A percentile compares a stretch with the other conserved stretches of the same genome.
These are phyloP conservation scores for Jamesozyma gamospora DNA, from an alignment of 805 yeast species.

Conservation along the genomic window DNA sequence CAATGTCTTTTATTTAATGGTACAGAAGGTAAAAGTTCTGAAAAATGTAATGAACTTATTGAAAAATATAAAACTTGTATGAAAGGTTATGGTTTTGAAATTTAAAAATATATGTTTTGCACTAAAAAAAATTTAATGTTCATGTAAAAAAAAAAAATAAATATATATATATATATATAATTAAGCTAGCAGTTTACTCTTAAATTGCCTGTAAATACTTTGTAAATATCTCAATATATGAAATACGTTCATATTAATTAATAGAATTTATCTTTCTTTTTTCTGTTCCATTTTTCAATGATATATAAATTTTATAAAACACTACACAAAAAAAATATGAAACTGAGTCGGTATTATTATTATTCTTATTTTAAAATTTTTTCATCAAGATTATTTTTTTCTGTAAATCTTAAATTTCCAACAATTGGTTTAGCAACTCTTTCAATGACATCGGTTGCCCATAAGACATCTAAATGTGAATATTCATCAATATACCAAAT, in stretches of 20 bases:
- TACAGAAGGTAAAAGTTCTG: slow-evolving; percentile 37
- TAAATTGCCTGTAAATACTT: neutral
- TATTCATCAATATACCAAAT: slow-evolving; percentile 44
- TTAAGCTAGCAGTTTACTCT: too few species aligned
- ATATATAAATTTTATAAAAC: too few species aligned
- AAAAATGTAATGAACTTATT: slow-evolving; percentile 67
- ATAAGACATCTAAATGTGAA: slow-evolving; percentile 84
- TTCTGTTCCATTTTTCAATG: too few species aligned
- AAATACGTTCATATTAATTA: too few species aligned
- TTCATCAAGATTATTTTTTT: neutral
- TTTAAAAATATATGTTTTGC: slow-evolving; percentile 1
- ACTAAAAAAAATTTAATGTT: too few species aligned
- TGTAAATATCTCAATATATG: neutral
- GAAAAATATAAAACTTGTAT: slow-evolving; percentile 73
- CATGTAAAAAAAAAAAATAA: too few species aligned
- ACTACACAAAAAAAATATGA: too few species aligned
- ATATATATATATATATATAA: too few species aligned
- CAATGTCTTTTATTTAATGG: slow-evolving; percentile 80
- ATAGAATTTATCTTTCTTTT: too few species aligned
- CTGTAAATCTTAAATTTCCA: slow-evolving; percentile 21
- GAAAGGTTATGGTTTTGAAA: slow-evolving; percentile 79
- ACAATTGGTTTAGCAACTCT: slow-evolving; percentile 48
- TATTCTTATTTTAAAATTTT: too few species aligned
- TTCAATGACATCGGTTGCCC: slow-evolving; percentile 74
- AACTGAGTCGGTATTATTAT: too few species aligned